Conservation (phyloP, 495 filamentous ascomycete species). For the Sordaria brevicollis region DNA sequence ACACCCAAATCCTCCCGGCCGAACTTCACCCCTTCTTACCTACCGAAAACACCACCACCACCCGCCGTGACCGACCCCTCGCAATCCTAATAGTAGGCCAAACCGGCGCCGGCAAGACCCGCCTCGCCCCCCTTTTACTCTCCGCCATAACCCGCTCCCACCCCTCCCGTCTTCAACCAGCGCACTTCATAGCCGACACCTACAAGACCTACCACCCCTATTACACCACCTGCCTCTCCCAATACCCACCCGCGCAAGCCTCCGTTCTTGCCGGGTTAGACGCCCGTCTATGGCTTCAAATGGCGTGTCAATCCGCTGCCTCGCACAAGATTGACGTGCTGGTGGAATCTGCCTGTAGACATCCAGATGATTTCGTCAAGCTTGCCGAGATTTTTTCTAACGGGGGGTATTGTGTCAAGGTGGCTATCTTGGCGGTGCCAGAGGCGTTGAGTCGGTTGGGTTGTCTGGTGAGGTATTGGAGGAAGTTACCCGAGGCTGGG, state of each 20-base stretch:
- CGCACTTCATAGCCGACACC: slow-evolving; percentile 33
- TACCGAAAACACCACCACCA: not conserved
- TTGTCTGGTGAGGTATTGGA: slow-evolving; percentile 19
- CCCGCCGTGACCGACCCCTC: slow-evolving; percentile 3
- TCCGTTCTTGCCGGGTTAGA: slow-evolving; percentile 16
- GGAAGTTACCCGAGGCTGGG: slow-evolving; percentile 16
- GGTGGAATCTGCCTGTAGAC: slow-evolving; percentile 25
- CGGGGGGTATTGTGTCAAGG: slow-evolving; percentile 16
- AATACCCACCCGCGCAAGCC: slow-evolving; percentile 11
- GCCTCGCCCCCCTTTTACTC: slow-evolving; percentile 19
- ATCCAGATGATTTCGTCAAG: slow-evolving; percentile 19
- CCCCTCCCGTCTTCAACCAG: not conserved
- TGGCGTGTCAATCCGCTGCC: slow-evolving; percentile 16
- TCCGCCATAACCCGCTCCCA: slow-evolving; percentile 5
- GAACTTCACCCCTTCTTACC: slow-evolving; percentile 9
- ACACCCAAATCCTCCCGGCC: slow-evolving; percentile 5
- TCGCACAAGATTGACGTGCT: slow-evolving; percentile 13
- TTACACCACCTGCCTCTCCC: slow-evolving; percentile 11
- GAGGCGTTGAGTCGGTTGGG: slow-evolving; percentile 23
- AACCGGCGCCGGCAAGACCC: slow-evolving; percentile 34
- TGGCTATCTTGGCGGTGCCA: slow-evolving; percentile 25
- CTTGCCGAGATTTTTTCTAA: slow-evolving; percentile 14
- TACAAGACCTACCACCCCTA: slow-evolving; percentile 35
- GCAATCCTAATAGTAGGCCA: slow-evolving; percentile 31
- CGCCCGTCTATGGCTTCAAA: slow-evolving; percentile 26